Conservation (phyloP, 306 rosid genomes). For the Vachellia collinsii region DNA sequence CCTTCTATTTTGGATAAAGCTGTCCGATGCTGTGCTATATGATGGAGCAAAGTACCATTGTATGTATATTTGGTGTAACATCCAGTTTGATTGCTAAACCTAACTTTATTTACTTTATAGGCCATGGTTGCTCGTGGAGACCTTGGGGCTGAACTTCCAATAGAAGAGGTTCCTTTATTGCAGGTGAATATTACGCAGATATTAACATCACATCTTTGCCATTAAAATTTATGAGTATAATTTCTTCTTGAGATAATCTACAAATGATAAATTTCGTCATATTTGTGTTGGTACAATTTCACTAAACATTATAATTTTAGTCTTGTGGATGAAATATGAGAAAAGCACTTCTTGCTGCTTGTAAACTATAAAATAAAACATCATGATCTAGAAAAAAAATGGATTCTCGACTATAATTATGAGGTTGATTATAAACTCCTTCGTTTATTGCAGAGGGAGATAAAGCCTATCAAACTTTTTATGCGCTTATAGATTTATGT, state of each 20-base stretch:
- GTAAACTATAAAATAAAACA: slow-evolving; percentile 12
- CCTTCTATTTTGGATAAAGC: slow-evolving; percentile 24
- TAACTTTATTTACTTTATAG: slow-evolving; percentile 50
- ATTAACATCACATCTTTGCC: slow-evolving; percentile 17
- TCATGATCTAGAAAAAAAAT: slow-evolving; percentile 1
- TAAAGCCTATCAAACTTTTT: slow-evolving; percentile 13
- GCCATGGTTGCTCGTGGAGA: slow-evolving; percentile 99
- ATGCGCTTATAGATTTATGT: not conserved
- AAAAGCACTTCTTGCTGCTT: slow-evolving; percentile 35
- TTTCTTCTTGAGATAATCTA: slow-evolving; percentile 31
- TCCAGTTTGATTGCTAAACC: slow-evolving; percentile 30
- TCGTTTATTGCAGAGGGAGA: slow-evolving; percentile 12
- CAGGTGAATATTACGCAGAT: slow-evolving; percentile 60
- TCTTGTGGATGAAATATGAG: slow-evolving; percentile 26
- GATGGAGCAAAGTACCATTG: slow-evolving; percentile 13
- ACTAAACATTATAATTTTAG: slow-evolving; percentile 7
- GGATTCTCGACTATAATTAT: not conserved
- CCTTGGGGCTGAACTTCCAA: slow-evolving; percentile 99
- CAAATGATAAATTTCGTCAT: slow-evolving; percentile 19
- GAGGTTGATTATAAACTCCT: not conserved
- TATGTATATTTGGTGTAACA: slow-evolving; percentile 19
- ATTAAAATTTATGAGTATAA: slow-evolving; percentile 9
- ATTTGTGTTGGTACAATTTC: slow-evolving; percentile 16
- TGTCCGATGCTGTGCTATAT: slow-evolving; percentile 11
- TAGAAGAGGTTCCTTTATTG: slow-evolving; percentile 93